phyloP scores from a whole-genome alignment of 1,284 basidiomycete genomes.

The Coniferiporia sulphurascens region DNA sequence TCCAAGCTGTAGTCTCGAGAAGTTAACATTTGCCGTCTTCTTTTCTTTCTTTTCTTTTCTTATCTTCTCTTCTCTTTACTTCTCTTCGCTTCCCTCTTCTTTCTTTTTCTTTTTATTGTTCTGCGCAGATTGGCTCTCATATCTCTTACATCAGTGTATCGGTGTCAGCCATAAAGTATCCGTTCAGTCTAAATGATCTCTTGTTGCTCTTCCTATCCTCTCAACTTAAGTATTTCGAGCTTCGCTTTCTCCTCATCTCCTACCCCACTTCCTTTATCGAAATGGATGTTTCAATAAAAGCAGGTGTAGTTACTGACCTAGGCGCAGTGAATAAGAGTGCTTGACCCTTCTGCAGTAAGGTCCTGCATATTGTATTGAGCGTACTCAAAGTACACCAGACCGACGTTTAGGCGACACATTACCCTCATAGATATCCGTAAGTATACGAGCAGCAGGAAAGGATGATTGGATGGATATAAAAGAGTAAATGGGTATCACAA shows the following conservation, averaged over 20 bases:
- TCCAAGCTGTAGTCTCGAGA: conserved; percentile 23
- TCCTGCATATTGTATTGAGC: not conserved
- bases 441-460: not conserved
- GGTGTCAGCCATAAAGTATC: conserved; percentile 25
- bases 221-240: conserved; percentile 14
- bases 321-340: not conserved
- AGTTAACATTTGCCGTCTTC: conserved; percentile 18
- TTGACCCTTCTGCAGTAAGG: not conserved
- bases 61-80: too few relatives aligned
- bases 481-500: conserved; percentile 6
- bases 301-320: conserved; percentile 1
- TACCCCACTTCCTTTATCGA: conserved; percentile 5
- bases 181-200: conserved; percentile 11
- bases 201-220: conserved; percentile 11
- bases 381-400: not conserved
- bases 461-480: conserved; percentile 8
- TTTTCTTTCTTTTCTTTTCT: conserved; percentile 9
- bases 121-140: conserved; percentile 21
- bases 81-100: too few relatives aligned
- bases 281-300: conserved; percentile 15
- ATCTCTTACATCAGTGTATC: conserved; percentile 24
- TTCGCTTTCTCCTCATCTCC: conserved; percentile 13
- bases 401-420: not conserved
- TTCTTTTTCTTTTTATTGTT: conserved; percentile 14
- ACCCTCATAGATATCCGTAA: not conserved